Conservation (phyloP, 2,329 filamentous ascomycete species). For the Mycosphaerella sp. region DNA sequence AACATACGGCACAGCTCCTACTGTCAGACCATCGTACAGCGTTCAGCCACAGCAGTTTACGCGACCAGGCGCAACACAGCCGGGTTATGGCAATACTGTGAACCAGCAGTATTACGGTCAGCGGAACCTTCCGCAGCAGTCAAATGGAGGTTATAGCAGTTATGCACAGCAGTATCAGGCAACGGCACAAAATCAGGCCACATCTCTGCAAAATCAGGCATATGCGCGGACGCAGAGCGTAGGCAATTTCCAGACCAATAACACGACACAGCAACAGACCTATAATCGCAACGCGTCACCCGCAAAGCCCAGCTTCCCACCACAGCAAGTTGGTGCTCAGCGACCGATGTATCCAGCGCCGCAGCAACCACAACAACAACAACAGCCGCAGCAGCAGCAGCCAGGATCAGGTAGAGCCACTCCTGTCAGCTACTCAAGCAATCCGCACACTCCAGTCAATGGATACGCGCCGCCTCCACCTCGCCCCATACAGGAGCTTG, state of each 20-base stretch:
- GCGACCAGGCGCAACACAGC: conserved; percentile 23
- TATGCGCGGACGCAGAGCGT: conserved; percentile 22
- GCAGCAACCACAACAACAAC: conserved; percentile 7
- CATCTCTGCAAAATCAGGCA: conserved; percentile 20
- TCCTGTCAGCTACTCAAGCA: conserved; percentile 26
- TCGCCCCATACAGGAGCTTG: conserved; percentile 15
- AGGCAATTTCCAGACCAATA: conserved; percentile 24
- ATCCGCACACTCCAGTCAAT: conserved; percentile 30
- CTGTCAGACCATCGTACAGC: conserved; percentile 20
- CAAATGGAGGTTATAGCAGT: conserved; percentile 19
- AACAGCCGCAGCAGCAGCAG: conserved; percentile 9
- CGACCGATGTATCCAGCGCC: conserved; percentile 20
- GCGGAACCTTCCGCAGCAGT: conserved; percentile 17
- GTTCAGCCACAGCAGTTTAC: conserved; percentile 27
- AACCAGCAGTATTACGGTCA: conserved; percentile 26
- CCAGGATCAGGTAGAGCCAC: conserved; percentile 28
- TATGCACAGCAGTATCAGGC: conserved; percentile 23
- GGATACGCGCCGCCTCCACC: conserved; percentile 17
- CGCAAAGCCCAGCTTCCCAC: conserved; percentile 19
- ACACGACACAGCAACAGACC: conserved; percentile 15
- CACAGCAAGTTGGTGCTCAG: conserved; percentile 13
- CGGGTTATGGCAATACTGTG: conserved; percentile 24
- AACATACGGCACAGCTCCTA: conserved; percentile 27
- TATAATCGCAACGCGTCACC: conserved; percentile 29
- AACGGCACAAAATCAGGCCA: neutral